phyloP scores from a whole-genome alignment of 306 rosid genomes.

The Casuarina equisetifolia region DNA sequence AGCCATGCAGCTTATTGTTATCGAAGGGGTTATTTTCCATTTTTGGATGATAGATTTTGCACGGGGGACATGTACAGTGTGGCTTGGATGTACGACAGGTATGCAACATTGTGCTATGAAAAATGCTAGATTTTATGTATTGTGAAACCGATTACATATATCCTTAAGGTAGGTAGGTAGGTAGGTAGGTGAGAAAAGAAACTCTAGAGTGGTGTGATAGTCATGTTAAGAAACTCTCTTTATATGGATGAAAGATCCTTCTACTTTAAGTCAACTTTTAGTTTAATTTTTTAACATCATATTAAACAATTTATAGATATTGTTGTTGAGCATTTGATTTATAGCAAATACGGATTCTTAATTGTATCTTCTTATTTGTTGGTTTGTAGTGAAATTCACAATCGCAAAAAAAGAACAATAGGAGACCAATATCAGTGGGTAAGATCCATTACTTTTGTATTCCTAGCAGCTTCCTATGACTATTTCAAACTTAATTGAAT shows the following conservation, averaged over 20 bases:
- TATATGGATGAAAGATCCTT: no score
- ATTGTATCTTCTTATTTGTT: background rate
- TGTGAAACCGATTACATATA: no score
- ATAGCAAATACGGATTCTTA: no score
- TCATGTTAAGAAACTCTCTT: no score
- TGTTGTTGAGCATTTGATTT: background rate
- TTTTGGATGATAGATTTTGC: constrained; percentile 77
- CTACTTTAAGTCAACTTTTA: no score
- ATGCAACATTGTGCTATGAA: background rate
- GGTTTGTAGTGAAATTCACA: constrained; percentile 67
- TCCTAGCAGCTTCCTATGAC: background rate
- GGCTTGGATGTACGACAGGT: constrained; percentile 98
- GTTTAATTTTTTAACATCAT: no score
- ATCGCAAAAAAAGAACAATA: constrained; percentile 73
- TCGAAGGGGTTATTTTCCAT: constrained; percentile 70
- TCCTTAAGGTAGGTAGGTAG: no score
- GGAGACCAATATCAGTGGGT: constrained; percentile 65
- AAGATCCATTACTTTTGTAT: constrained; percentile 8
- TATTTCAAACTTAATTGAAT: background rate
- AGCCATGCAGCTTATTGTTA: constrained; percentile 94
- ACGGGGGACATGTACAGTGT: constrained; percentile 88
- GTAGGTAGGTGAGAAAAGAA: no score
- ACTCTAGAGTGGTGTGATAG: no score
- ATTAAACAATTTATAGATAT: background rate
- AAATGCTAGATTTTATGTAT: no score